Percentiles rank a stretch among this genome's conserved stretches.
These are phyloP conservation scores for Huntiella omanensis DNA, from an alignment of 2,329 filamentous ascomycete species.

Conservation along the genomic window DNA sequence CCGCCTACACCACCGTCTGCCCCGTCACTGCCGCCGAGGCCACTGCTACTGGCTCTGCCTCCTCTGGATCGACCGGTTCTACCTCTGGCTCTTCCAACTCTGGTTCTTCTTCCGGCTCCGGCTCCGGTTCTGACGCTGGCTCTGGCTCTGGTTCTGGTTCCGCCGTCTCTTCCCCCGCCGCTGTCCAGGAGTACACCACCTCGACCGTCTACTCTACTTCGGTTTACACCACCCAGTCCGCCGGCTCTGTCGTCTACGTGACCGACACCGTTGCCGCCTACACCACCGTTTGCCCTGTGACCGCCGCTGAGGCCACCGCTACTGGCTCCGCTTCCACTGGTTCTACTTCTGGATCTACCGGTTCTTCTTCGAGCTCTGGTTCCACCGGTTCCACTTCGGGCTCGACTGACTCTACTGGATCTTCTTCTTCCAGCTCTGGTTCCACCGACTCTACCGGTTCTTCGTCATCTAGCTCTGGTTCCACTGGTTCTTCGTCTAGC, in stretches of 20 bases:
- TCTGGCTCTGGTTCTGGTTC: neutral
- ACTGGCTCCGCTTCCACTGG: constrained; percentile 22
- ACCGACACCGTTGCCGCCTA: constrained; percentile 23
- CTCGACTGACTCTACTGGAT: constrained; percentile 18
- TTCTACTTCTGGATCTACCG: constrained; percentile 15
- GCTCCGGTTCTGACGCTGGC: constrained; percentile 15
- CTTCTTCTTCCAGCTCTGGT: neutral
- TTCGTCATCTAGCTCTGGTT: neutral
- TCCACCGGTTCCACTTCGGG: neutral
- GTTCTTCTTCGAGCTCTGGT: neutral
- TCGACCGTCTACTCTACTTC: constrained; percentile 5
- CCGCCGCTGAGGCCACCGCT: constrained; percentile 23
- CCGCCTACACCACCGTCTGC: constrained; percentile 25
- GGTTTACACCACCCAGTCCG: constrained; percentile 12
- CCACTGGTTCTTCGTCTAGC: constrained; percentile 13
- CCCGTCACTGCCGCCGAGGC: constrained; percentile 22
- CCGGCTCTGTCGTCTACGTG: constrained; percentile 18
- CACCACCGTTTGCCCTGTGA: constrained; percentile 27
- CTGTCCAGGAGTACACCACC: constrained; percentile 3
- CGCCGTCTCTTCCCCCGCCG: neutral
- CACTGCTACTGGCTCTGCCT: neutral
- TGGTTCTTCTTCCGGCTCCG: constrained; percentile 13
- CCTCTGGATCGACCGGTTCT: neutral
- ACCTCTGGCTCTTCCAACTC: constrained; percentile 12
- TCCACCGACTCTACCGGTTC: constrained; percentile 11